Base-by-base conservation (phyloP, 2,329 filamentous ascomycete species). In the Trichoderma pleuroti region DNA sequence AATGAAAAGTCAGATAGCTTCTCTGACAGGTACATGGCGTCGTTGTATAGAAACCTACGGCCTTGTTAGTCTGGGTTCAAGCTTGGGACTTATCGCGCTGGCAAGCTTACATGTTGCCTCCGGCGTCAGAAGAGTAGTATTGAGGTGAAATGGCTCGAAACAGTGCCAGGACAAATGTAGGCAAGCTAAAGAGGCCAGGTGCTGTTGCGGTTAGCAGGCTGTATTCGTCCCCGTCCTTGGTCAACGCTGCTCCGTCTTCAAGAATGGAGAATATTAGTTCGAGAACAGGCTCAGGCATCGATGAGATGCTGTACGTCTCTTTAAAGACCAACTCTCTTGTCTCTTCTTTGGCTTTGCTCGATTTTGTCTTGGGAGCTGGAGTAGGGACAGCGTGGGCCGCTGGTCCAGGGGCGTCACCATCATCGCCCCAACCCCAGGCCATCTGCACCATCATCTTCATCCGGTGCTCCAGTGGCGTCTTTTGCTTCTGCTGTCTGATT, bases 381-480 rank as follows among this genome's bases (percentile, higher is more conserved):
- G 56, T 39, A 16, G 56, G 2, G 34, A 28, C 34, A 14, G 65
- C 26, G 52, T 70, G 46, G 14, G 72, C 68, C 21, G 76, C 73
- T 36, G 77, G 73, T 16, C 76, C 77, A 36, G 76, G 73, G 56
- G 75, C 54, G 18, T 74, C 57, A 18, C 92, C 91, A 32, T 95
- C 85, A 32, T 88, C 92, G n/a, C 88, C 92, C 92, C 93, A 97
- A 39, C 92, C 93, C 92, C 93, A 96, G 34, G 93, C 93, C 93
- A 72, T 93, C 92, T 16, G 84, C 85, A 5, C 81, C 81, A 26
- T 87, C 86, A 16, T 86, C 83, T 18, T 68, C 66, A 75, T 39
- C 61, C 14, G 59, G 34, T 5, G 49, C 36, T 39, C 68, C 36
- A 9, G 57, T 9, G 18, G 49, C 30, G 36, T 74, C 71, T n/a